phyloP scores from a whole-genome alignment of 257 asterid species.

The Gentiana dahurica region DNA sequence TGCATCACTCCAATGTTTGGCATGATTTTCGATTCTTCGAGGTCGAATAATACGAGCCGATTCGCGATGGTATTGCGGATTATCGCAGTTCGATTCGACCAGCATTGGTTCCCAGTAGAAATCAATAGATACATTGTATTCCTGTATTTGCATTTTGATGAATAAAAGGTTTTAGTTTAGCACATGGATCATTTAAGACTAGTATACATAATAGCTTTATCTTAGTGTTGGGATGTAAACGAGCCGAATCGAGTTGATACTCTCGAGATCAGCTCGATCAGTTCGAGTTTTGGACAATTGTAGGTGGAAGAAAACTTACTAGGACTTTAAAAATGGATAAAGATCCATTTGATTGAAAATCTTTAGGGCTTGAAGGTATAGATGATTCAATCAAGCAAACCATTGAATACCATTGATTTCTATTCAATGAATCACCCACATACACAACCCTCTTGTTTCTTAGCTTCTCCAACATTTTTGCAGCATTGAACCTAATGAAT shows the following conservation, averaged over 20 bases:
- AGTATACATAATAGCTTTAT: too few relatives aligned
- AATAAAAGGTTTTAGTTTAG: background rate
- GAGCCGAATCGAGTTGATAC: background rate
- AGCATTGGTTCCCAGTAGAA: conserved; percentile 51
- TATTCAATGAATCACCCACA: conserved; percentile 47
- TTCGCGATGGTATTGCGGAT: conserved; percentile 11
- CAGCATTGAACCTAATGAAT: conserved; percentile 33
- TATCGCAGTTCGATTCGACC: conserved; percentile 36
- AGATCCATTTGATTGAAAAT: conserved; percentile 15
- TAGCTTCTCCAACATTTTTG: conserved; percentile 34
- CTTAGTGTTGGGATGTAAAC: background rate
- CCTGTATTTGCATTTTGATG: conserved; percentile 18
- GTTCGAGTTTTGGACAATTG: background rate
- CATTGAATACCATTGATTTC: conserved; percentile 49
- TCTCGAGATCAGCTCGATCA: background rate
- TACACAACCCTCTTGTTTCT: conserved; percentile 39
- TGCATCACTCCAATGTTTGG: conserved; percentile 38
- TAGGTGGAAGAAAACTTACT: conserved; percentile 19
- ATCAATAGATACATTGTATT: conserved; percentile 41
- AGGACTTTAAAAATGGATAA: conserved; percentile 16
- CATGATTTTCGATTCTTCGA: conserved; percentile 36
- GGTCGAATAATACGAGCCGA: conserved; percentile 19
- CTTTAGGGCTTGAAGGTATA: conserved; percentile 21
- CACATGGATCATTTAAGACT: background rate
- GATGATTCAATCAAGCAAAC: conserved; percentile 39